phyloP scores from a whole-genome alignment of 192 early-diverging fungal species.

The Piromyces sp. region DNA sequence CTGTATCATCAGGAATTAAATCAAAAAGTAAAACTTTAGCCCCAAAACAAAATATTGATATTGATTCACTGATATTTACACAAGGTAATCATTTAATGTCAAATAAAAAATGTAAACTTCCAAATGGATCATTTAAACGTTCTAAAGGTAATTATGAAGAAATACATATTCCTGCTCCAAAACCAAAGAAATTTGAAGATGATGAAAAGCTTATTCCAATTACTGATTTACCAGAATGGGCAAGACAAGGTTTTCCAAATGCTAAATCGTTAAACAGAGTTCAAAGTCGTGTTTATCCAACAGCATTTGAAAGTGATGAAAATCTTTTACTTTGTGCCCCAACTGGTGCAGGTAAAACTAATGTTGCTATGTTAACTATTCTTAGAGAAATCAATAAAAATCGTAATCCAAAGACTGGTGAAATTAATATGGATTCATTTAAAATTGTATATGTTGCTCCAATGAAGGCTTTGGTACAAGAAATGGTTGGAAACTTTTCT shows the following conservation, averaged over 20 bases:
- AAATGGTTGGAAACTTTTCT: slow-evolving; percentile 86
- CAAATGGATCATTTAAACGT: slow-evolving; percentile 79
- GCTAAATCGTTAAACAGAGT: slow-evolving; percentile 68
- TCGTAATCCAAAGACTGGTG: slow-evolving; percentile 49
- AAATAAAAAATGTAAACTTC: slow-evolving; percentile 83
- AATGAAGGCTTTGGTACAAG: slow-evolving; percentile 97
- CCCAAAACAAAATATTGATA: slow-evolving; percentile 51
- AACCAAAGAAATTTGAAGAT: slow-evolving; percentile 35
- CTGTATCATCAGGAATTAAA: slow-evolving; percentile 5
- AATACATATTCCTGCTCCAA: slow-evolving; percentile 82
- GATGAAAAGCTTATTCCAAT: slow-evolving; percentile 52
- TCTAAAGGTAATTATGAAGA: slow-evolving; percentile 85
- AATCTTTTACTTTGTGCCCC: slow-evolving; percentile 96
- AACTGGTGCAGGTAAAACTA: slow-evolving; percentile 96
- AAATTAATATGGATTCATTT: slow-evolving; percentile 62
- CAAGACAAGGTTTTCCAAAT: slow-evolving; percentile 50
- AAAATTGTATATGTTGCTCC: slow-evolving; percentile 98
- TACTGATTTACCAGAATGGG: slow-evolving; percentile 57
- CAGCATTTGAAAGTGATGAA: slow-evolving; percentile 75
- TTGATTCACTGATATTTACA: slow-evolving; percentile 68
- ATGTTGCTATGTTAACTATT: slow-evolving; percentile 91
- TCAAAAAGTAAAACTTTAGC: slow-evolving; percentile 11
- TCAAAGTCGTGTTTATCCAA: slow-evolving; percentile 71
- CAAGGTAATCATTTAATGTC: slow-evolving; percentile 96
- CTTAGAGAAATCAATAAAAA: slow-evolving; percentile 73